Base-by-base conservation (phyloP, 306 rosid genomes). In the Cyamopsis tetragonoloba region DNA sequence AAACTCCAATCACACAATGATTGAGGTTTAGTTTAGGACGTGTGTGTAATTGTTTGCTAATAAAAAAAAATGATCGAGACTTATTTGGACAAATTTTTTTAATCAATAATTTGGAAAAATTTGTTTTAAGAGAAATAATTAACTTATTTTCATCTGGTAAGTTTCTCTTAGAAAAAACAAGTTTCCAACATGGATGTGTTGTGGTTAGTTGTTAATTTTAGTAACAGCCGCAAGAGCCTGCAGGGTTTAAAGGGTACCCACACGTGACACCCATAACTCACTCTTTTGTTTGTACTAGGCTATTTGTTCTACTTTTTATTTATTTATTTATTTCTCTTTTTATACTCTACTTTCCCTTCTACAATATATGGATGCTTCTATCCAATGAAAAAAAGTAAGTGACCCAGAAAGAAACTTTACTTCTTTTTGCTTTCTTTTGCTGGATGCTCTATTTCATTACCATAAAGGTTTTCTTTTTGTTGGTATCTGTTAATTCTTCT, bases 181-280 rank as follows among this genome's bases (percentile, higher is more conserved):
- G n/a, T n/a, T n/a, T n/a, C n/a, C n/a, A n/a, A n/a, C n/a, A n/a
- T n/a, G n/a, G n/a, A n/a, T 49, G 2, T 55, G 23, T 12, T 50
- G 24, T 22, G 6, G 3, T 30, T 55, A 13, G 3, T 27, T 26
- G 38, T 27, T 54, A 27, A 54, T 51, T 4, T 27, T n/a, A n/a
- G n/a, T n/a, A n/a, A 6, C 20, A 26, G 5, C 20, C 12, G 12
- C 30, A 28, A 30, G 32, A 51, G 4, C 19, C 35, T 51, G 34
- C 57, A 15, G 4, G 42, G 24, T 56, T 56, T 4, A 42, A 18
- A 9, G 39, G 42, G n/a, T n/a, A n/a, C n/a, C 7, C 32, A 43
- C 63, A 56, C 63, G 63, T 56, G 63, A 56, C 63, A 56, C 63
- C 63, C 63, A 56, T 56, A 7, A 14, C 63, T 31, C 63, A 15